Conservation (phyloP, 495 filamentous ascomycete genomes). For the Aspergillus cavernicola region DNA sequence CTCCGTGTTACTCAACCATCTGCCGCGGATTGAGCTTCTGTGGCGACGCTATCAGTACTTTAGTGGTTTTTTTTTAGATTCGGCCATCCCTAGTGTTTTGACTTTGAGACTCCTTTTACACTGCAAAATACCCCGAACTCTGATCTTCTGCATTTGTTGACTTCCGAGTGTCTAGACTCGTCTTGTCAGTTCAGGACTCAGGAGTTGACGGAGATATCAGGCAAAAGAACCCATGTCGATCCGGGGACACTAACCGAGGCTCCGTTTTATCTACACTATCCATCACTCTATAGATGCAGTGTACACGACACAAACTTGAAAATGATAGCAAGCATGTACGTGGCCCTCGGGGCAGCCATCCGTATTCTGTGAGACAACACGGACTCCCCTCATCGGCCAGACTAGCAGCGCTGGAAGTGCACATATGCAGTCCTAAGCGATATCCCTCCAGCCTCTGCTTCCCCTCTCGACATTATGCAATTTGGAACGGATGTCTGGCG, state of each 20-base stretch:
- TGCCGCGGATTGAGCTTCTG: slow-evolving; percentile 16
- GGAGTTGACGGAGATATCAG: not conserved
- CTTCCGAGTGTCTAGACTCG: not conserved
- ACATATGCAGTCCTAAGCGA: not conserved
- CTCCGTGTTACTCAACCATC: slow-evolving; percentile 15
- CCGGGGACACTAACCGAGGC: slow-evolving; percentile 19
- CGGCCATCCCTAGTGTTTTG: not conserved
- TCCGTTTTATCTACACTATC: not conserved
- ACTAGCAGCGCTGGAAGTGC: not conserved
- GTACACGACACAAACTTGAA: not conserved
- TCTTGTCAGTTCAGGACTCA: not conserved
- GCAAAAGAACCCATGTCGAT: slow-evolving; percentile 15
- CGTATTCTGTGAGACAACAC: not conserved
- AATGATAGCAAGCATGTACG: not conserved
- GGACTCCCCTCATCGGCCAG: not conserved
- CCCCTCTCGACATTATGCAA: not conserved
- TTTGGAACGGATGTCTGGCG: not conserved
- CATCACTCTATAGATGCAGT: not conserved
- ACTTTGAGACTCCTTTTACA: no score
- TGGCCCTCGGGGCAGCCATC: not conserved
- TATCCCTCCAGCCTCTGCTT: not conserved
- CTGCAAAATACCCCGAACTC: slow-evolving; percentile 7
- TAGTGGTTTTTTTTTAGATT: slow-evolving; percentile 3
- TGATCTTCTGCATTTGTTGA: not conserved
- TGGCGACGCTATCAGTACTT: slow-evolving; percentile 23